phyloP scores from a whole-genome alignment of 306 rosid genomes.

The Vigna reflexopilosa region DNA sequence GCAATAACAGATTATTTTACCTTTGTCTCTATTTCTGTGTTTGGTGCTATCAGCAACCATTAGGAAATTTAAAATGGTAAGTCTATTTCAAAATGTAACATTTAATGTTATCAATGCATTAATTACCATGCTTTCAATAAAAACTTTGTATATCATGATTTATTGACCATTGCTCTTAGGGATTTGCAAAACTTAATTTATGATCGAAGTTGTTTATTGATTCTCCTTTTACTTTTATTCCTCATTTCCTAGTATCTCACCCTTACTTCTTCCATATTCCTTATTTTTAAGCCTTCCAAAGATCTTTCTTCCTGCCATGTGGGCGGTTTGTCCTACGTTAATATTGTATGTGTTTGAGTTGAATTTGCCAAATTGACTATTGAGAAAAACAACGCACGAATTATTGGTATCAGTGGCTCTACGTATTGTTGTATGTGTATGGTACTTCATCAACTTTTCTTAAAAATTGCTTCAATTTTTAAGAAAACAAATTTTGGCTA shows the following conservation, averaged over 20 bases:
- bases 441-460: neutral
- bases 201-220: constrained; percentile 2
- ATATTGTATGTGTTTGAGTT: constrained; percentile 1
- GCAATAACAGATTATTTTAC: no score
- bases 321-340: constrained; percentile 6
- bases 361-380: constrained; percentile 3
- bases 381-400: neutral
- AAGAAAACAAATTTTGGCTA: neutral
- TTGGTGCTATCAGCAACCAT: no score
- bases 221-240: neutral
- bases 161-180: neutral
- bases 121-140: neutral
- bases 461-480: constrained; percentile 22
- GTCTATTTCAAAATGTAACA: neutral
- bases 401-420: constrained; percentile 25
- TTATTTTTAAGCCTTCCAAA: constrained; percentile 1
- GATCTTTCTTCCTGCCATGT: constrained; percentile 9
- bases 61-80: neutral
- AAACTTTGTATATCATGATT: neutral
- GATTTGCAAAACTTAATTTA: neutral
- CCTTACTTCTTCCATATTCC: constrained; percentile 16
- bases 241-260: neutral
- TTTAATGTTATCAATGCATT: neutral
- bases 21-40: no score
- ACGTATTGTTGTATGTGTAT: neutral